Base-by-base conservation (phyloP, 208 protist genomes). In the Acanthamoeba sp. region DNA sequence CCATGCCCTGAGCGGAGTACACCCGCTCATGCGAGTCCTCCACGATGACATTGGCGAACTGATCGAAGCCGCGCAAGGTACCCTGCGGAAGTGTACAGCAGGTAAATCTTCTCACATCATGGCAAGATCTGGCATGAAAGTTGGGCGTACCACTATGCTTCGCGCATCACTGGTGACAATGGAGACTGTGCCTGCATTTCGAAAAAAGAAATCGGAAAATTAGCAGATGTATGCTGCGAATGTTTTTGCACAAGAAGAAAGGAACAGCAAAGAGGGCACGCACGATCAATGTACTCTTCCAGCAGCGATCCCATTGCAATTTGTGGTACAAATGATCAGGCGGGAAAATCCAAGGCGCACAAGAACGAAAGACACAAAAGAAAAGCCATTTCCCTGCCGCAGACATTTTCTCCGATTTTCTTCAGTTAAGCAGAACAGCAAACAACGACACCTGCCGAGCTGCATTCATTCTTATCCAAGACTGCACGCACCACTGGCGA, bases 1-100 rank as follows among this genome's bases (percentile, higher is more conserved):
- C 95, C 40, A 97, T 94, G 20, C 96, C 96, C 7, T 93, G 42
- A 3, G 88, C 32, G 20, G 95, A 95, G 76, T 96, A 97, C 0
- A 97, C 96, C 1, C 97, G 94, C 94, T 97, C 97, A 78, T 97
- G 93, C 82, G 92, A 96, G 29, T 97, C 91, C 50, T 97, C 95
- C 14, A 97, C 52, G 24, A 97, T 95, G 34, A 97, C 78, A 64
- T 97, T 97, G 24, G 95, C 96, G 20, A 45, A 90, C 76, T 97
- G 96, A 57, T 97, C 97, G 71, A 96, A 96, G 32, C 95, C 96
- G 2, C 88, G 88, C 48, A 93, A n/a, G 1, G 66, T 82, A 14
- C 88, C 88, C 88, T 93, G 24, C 14, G 3, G 22, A 71, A 36
- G 12, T n/a, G 36, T 50, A 45, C 3, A 36, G 0, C 42, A 14